Evolutionary conservation across 2,329 filamentous ascomycete genomes (phyloP).

Genomic region (Aspergillus sojae): DNA sequence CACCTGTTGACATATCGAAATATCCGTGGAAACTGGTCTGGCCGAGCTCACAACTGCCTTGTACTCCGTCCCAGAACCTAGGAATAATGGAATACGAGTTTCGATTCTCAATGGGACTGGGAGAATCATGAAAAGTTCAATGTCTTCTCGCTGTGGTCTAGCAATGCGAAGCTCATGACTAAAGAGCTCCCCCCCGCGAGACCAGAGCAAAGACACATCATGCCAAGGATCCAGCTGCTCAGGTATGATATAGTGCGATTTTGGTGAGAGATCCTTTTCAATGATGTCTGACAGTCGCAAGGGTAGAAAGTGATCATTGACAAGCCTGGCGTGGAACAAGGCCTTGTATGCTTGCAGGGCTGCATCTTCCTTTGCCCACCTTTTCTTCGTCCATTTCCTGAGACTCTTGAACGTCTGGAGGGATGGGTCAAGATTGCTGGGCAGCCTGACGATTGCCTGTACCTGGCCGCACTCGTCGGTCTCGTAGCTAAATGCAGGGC

Average conservation of each 20-base stretch:
- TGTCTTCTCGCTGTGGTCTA: neutral
- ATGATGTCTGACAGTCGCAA: neutral
- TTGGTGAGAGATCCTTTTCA: neutral
- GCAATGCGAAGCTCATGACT: neutral
- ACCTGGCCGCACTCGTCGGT: neutral
- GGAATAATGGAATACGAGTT: neutral
- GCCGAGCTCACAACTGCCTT: neutral
- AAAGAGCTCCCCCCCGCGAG: neutral
- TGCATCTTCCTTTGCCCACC: constrained; percentile 5
- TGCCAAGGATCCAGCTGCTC: neutral
- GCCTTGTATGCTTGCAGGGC: constrained; percentile 9
- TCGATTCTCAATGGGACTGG: neutral
- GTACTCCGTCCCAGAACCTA: neutral
- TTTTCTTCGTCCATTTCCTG: constrained; percentile 1
- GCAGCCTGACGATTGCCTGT: neutral
- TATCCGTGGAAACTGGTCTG: neutral
- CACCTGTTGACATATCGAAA: neutral
- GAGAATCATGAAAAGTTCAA: neutral
- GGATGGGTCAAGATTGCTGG: constrained; percentile 5
- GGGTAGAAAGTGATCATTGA: constrained; percentile 9
- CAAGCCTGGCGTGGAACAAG: neutral
- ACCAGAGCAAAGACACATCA: neutral
- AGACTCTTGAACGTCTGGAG: constrained; percentile 1
- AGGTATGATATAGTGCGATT: neutral
- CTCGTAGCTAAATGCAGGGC: neutral